Evolutionary conservation across 768 basidiomycete species (phyloP), one percentile per base, ranked within the genome.

Genomic region (Daedaleopsis nitida): DNA sequence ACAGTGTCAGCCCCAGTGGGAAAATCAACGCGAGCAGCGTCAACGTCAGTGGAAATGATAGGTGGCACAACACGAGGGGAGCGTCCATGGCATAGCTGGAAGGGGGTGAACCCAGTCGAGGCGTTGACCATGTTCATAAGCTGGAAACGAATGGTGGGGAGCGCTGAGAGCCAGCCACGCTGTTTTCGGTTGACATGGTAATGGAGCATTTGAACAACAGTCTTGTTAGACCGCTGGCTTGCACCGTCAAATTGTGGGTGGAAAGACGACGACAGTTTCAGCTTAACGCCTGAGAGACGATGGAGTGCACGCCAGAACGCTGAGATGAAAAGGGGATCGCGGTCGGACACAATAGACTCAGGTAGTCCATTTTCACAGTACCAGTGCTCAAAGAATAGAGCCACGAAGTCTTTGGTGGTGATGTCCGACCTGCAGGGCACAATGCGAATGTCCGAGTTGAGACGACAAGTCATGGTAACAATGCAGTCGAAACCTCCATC

Each of bases 161-260:
- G 54, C 1, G 63, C 55, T 3, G 43, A 14, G 1, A 56, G 55
- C 66, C 62, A 68, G 12, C 64, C 59, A 1, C n/a, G 37, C 27
- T 73, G 70, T 37, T 68, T 66, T 8, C 65, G 55, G 6, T 52
- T 48, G 17, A 72, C 68, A 49, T 67, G 64, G 47, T 54, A 66
- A 14, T 70, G 52, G 1, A 74, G 38, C 16, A 56, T 48, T 48
- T 73, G 70, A 12, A 55, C 66, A 14, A 74, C 61, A 0, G 72
- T 74, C 21, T 65, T 60, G 59, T 74, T 73, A 0, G 66, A 50
- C 3, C 70, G 62, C 62, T 79, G 74, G 13, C 65, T 72, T 0
- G 69, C 60, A 4, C 77, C 77, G 60, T 78, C 72, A 0, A 76
- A 77, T 56, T 78, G 66, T 1, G 76, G 78, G 53, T 78, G 77